Conservation (phyloP, 345 rosid genomes). For the Orychophragmus violaceus region DNA sequence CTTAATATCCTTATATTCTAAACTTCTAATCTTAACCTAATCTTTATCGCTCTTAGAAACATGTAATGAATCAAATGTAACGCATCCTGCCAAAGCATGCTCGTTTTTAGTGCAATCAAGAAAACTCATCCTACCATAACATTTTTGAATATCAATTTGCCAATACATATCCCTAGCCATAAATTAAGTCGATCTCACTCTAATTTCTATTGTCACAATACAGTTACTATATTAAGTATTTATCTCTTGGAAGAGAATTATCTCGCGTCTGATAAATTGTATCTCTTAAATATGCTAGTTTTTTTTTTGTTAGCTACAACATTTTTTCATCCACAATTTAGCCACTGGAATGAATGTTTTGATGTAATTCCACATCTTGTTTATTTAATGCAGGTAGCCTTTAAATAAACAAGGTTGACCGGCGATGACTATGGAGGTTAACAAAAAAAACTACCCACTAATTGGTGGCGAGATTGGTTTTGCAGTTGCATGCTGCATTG, state of each 20-base stretch:
- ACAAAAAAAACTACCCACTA: no score
- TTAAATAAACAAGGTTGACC: no score
- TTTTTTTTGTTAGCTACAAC: background rate
- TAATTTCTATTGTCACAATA: background rate
- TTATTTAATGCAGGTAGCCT: conserved; percentile 3
- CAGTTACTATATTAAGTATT: background rate
- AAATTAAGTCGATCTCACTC: background rate
- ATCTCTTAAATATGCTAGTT: background rate
- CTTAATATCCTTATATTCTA: background rate
- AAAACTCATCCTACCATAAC: background rate
- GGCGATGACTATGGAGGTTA: no score
- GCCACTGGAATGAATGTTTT: background rate
- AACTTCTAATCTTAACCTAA: background rate
- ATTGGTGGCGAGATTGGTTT: no score
- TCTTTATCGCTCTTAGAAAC: background rate
- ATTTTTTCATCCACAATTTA: background rate
- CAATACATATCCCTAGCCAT: background rate
- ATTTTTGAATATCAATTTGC: background rate
- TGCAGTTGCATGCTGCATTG: no score
- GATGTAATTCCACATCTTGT: conserved; percentile 7
- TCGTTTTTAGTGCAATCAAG: background rate
- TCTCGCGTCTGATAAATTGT: background rate
- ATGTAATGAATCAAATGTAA: background rate
- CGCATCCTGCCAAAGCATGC: background rate
- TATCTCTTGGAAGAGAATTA: background rate